phyloP scores from a whole-genome alignment of 495 filamentous ascomycete species.

The Xylaria palmicola region DNA sequence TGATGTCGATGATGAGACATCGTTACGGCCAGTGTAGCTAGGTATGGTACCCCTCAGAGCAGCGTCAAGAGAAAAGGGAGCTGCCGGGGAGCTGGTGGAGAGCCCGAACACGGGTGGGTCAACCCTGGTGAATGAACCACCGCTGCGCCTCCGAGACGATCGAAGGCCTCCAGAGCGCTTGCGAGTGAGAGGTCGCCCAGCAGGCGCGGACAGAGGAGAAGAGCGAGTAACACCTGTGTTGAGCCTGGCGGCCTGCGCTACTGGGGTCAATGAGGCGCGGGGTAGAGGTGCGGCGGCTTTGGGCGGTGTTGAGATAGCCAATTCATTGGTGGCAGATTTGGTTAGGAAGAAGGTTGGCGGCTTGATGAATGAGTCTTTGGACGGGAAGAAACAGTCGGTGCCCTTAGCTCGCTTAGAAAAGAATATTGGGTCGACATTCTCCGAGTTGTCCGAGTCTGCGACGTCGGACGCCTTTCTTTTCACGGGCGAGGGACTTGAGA shows the following conservation, averaged over 20 bases:
- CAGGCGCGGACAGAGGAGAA: constrained; percentile 52
- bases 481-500: constrained; percentile 32
- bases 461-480: constrained; percentile 50
- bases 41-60: constrained; percentile 70
- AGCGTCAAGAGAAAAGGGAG: constrained; percentile 76
- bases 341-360: constrained; percentile 43
- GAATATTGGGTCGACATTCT: constrained; percentile 76
- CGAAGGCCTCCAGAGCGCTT: constrained; percentile 60
- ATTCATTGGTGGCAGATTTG: constrained; percentile 38
- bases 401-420: constrained; percentile 72
- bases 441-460: constrained; percentile 57
- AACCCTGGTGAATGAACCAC: constrained; percentile 54
- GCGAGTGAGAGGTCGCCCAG: constrained; percentile 62
- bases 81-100: constrained; percentile 30
- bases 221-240: constrained; percentile 39
- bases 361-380: constrained; percentile 53
- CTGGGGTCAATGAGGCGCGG: constrained; percentile 45
- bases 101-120: constrained; percentile 54
- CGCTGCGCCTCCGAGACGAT: constrained; percentile 57
- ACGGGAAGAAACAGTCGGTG: constrained; percentile 41
- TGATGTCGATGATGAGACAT: constrained; percentile 17
- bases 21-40: constrained; percentile 44
- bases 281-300: constrained; percentile 40
- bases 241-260: constrained; percentile 42
- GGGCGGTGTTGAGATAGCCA: constrained; percentile 29